Evolutionary conservation across 2,329 filamentous ascomycete species (phyloP).

Genomic region (Exophiala viscosa): DNA sequence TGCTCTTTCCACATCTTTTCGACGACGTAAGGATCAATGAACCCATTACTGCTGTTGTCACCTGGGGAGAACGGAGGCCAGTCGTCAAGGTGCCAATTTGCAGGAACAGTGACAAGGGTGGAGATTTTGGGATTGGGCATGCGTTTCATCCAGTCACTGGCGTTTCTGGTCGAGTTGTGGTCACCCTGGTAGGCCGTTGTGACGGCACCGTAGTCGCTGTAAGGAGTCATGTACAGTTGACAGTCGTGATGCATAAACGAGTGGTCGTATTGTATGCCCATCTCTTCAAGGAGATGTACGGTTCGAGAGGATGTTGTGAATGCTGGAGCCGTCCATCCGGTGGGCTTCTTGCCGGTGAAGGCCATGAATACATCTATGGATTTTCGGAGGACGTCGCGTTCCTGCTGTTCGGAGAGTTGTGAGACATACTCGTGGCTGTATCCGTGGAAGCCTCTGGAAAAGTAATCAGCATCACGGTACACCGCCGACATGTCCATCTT

Average conservation of each 20-base stretch:
- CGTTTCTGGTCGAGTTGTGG: neutral
- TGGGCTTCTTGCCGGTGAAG: slow-evolving; percentile 39
- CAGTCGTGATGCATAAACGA: slow-evolving; percentile 48
- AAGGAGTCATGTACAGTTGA: slow-evolving; percentile 3
- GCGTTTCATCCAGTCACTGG: slow-evolving; percentile 22
- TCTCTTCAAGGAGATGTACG: slow-evolving; percentile 40
- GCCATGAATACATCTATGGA: slow-evolving; percentile 37
- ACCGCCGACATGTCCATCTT: too few relatives aligned
- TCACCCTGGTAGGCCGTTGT: neutral
- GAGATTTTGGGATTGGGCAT: slow-evolving; percentile 41
- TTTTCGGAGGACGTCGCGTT: slow-evolving; percentile 36
- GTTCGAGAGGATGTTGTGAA: slow-evolving; percentile 39
- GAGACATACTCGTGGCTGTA: slow-evolving; percentile 43
- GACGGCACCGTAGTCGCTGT: neutral
- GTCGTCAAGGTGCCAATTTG: slow-evolving; percentile 47
- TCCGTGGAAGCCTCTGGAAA: slow-evolving; percentile 38
- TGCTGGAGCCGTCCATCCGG: slow-evolving; percentile 43
- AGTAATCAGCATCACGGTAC: neutral
- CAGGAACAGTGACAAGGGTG: slow-evolving; percentile 43
- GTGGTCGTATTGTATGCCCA: slow-evolving; percentile 46
- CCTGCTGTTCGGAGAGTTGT: slow-evolving; percentile 30
- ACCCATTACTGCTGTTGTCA: slow-evolving; percentile 36
- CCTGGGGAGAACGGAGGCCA: slow-evolving; percentile 43
- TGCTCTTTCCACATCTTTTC: slow-evolving; percentile 45
- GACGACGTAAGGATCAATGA: slow-evolving; percentile 34